Percentiles rank a stretch among this genome's conserved stretches.
Evolutionary conservation across 768 basidiomycete species (phyloP).

Genomic region (Phaffia tasmanica): DNA sequence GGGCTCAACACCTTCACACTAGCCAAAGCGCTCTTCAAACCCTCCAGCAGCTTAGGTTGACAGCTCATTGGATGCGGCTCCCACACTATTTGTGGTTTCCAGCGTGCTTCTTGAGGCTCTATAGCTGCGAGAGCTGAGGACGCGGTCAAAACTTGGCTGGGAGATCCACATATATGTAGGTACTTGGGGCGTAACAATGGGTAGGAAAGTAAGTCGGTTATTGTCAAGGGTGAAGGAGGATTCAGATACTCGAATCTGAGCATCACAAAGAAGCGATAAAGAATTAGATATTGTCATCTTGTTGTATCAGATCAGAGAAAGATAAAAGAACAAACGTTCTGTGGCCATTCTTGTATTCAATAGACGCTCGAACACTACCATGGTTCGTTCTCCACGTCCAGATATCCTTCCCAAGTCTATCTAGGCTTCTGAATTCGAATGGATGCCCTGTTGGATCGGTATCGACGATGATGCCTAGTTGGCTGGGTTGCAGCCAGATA

Average conservation of each 20-base stretch:
- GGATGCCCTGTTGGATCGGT: slow-evolving; percentile 3
- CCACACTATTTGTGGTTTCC: slow-evolving; percentile 13
- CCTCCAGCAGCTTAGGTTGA: slow-evolving; percentile 7
- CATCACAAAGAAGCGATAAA: too few relatives aligned
- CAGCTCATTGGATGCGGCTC: slow-evolving; percentile 17
- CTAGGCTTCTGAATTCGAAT: neutral
- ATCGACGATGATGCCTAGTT: slow-evolving; percentile 20
- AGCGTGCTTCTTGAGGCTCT: neutral
- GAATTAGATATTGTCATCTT: neutral
- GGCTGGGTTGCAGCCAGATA: neutral
- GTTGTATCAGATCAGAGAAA: neutral
- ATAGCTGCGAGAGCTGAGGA: neutral
- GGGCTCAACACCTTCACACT: slow-evolving; percentile 8
- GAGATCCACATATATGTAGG: slow-evolving; percentile 15
- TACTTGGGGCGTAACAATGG: neutral
- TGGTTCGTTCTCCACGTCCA: neutral
- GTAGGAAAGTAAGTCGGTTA: neutral
- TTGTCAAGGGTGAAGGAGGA: slow-evolving; percentile 1
- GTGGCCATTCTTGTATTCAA: neutral
- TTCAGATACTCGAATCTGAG: slow-evolving; percentile 11
- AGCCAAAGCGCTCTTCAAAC: neutral
- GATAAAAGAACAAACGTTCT: slow-evolving; percentile 2
- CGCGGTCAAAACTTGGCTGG: slow-evolving; percentile 1
- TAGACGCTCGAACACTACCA: neutral
- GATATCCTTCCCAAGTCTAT: slow-evolving; percentile 9